Conservation (phyloP, 352 stramenopile genomes). For the Elongisporangium prolatum region DNA sequence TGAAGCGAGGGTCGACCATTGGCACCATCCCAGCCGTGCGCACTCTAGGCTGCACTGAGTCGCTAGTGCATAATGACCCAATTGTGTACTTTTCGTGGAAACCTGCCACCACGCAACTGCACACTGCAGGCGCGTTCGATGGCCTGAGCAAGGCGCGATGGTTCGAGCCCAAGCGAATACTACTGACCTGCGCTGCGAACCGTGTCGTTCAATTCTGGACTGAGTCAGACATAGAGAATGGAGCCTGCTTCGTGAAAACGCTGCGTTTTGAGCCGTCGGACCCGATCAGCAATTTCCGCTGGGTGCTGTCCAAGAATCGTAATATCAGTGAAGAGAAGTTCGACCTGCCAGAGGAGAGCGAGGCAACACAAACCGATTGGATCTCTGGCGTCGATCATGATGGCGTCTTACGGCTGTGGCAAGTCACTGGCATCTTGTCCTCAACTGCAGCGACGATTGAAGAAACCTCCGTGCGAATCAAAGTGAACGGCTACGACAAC, state of each 20-base stretch:
- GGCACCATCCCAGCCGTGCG: background rate
- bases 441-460: slow-evolving; percentile 24
- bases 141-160: slow-evolving; percentile 55
- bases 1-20: slow-evolving; percentile 11
- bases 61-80: slow-evolving; percentile 47
- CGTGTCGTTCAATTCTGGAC: slow-evolving; percentile 64
- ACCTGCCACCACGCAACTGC: slow-evolving; percentile 54
- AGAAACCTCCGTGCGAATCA: slow-evolving; percentile 60
- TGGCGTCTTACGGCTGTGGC: slow-evolving; percentile 68
- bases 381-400: slow-evolving; percentile 62
- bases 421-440: slow-evolving; percentile 37
- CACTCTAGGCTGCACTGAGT: slow-evolving; percentile 26
- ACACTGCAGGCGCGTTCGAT: slow-evolving; percentile 46
- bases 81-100: slow-evolving; percentile 84
- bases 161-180: slow-evolving; percentile 64
- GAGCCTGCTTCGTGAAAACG: slow-evolving; percentile 22
- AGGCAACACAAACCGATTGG: slow-evolving; percentile 61
- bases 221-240: slow-evolving; percentile 15
- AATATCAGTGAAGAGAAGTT: slow-evolving; percentile 82
- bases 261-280: slow-evolving; percentile 51
- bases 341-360: slow-evolving; percentile 29
- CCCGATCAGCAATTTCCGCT: slow-evolving; percentile 62
- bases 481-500: slow-evolving; percentile 45
- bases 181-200: slow-evolving; percentile 64
- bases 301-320: slow-evolving; percentile 75